phyloP scores from a whole-genome alignment of 148 eudicot species.

The Rhododendron williamsianum region DNA sequence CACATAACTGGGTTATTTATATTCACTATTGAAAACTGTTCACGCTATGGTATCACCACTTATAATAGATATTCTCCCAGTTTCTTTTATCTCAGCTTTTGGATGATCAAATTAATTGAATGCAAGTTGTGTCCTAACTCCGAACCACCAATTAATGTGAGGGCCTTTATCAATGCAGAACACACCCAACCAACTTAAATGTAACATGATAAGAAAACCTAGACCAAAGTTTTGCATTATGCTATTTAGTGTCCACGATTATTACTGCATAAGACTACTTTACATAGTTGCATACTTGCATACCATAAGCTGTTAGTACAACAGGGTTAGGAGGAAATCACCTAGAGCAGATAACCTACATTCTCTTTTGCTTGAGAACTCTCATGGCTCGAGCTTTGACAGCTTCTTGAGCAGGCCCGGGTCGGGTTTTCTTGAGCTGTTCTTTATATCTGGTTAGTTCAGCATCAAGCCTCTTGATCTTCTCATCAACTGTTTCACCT shows the following conservation, averaged over 20 bases:
- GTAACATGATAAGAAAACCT: neutral
- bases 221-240: neutral
- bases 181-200: neutral
- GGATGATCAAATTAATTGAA: constrained; percentile 1
- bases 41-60: neutral
- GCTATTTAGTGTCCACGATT: neutral
- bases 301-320: neutral
- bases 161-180: neutral
- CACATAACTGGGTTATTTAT: neutral
- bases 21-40: neutral
- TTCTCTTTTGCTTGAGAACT: constrained; percentile 80
- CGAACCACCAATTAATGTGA: neutral
- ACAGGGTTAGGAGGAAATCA: neutral
- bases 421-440: constrained; percentile 85
- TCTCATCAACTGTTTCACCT: constrained; percentile 86
- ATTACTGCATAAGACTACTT: neutral
- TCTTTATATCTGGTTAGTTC: constrained; percentile 80
- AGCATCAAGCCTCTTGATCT: constrained; percentile 80
- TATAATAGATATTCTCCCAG: neutral
- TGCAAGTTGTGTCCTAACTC: neutral
- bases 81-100: neutral
- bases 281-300: neutral
- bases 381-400: constrained; percentile 96
- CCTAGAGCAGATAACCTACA: constrained; percentile 38
- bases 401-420: constrained; percentile 96